Conservation (phyloP, 306 rosid genomes). For the Macrotyloma uniflorum region DNA sequence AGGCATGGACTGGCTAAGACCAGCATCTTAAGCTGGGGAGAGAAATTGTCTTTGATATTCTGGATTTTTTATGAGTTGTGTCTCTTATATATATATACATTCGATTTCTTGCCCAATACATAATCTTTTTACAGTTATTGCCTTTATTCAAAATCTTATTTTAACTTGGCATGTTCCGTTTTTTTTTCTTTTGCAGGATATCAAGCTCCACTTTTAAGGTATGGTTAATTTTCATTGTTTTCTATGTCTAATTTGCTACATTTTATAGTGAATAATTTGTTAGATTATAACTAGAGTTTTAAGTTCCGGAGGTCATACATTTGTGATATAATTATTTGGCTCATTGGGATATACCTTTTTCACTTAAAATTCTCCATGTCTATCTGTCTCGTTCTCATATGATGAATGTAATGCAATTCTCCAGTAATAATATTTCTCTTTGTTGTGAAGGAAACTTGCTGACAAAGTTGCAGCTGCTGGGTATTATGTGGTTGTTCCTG, state of each 20-base stretch:
- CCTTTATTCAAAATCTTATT: neutral
- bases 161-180: constrained; percentile 19
- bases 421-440: constrained; percentile 28
- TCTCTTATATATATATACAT: neutral
- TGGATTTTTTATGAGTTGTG: neutral
- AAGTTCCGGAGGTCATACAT: constrained; percentile 1
- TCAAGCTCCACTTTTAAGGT: constrained; percentile 87
- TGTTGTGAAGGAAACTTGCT: constrained; percentile 69
- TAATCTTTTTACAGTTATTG: neutral
- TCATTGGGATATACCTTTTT: neutral
- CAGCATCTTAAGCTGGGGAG: neutral
- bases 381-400: neutral
- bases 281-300: neutral
- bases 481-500: constrained; percentile 74
- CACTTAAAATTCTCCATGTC: neutral
- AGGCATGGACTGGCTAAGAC: neutral
- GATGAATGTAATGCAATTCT: neutral
- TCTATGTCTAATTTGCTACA: neutral
- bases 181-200: constrained; percentile 64
- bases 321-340: neutral
- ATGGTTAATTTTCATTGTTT: constrained; percentile 4
- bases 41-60: neutral
- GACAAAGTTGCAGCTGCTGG: constrained; percentile 81
- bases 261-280: neutral
- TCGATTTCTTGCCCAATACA: too few relatives aligned